Percentiles rank a stretch among this genome's conserved stretches.
phyloP scores from a whole-genome alignment of 2,329 filamentous ascomycete species.

The Emergomyces pasteurianus region DNA sequence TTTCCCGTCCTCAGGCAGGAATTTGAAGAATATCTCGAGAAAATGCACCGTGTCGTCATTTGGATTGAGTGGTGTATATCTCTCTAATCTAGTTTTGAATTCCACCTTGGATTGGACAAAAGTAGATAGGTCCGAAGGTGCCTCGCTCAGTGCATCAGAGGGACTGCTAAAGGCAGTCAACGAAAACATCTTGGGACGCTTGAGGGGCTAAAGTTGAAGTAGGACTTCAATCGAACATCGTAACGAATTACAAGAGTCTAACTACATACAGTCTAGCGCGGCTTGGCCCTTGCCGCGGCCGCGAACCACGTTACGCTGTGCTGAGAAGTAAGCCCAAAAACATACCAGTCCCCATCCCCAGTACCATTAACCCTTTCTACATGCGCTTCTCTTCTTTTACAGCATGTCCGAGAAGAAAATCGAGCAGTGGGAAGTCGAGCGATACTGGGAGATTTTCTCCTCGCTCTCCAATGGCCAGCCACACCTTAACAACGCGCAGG shows the following conservation, averaged over 20 bases:
- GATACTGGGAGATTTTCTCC: constrained; percentile 71
- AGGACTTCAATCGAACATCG: too few species aligned
- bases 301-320: too few species aligned
- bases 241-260: too few species aligned
- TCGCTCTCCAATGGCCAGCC: constrained; percentile 52
- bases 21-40: neutral
- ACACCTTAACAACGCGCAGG: constrained; percentile 56
- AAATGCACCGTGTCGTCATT: neutral
- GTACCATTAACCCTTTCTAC: neutral
- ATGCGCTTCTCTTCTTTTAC: neutral
- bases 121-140: neutral
- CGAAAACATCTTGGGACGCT: neutral
- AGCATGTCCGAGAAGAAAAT: constrained; percentile 41
- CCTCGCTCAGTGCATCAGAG: neutral
- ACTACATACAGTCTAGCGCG: too few species aligned
- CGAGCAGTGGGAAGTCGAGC: constrained; percentile 62
- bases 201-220: too few species aligned
- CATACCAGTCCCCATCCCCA: neutral
- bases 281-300: too few species aligned
- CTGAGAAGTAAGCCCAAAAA: neutral
- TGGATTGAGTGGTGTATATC: neutral
- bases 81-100: neutral
- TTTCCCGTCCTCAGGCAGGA: neutral
- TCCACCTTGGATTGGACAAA: neutral
- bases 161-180: neutral